Base-by-base conservation (phyloP, 805 yeast species). In the Ogataea henricii region DNA sequence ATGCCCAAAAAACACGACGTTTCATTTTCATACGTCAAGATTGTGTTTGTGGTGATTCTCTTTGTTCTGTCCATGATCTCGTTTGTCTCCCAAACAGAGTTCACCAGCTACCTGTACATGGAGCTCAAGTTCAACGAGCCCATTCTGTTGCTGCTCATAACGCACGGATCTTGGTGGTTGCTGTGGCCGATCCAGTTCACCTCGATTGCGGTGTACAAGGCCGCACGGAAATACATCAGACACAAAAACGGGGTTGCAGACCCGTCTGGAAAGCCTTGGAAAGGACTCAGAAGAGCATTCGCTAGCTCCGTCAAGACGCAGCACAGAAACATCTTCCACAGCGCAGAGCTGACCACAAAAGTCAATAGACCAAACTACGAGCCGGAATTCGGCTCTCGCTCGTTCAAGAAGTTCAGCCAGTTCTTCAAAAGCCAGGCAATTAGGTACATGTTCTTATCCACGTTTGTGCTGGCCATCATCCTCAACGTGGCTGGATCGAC, bases 11-110 rank as follows among this genome's bases (percentile, higher is more conserved):
- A 38, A 23, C 53, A 49, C 40, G 45, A 49, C 29, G 45, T 47
- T 23, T 46, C 56, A 9, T 64, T 62, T 33, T 67, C 71, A 1
- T 62, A 64, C 48, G 56, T 65, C 32, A 73, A 70, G 47, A 59
- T 79, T n/a, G 49, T 69, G 4, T 72, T 77, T 53, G 80, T 83
- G 4, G 66, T 69, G 3, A 53, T 67, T 1, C 71, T 85, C 1
- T 74, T 83, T 35, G 12, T 72, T 1, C 48, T 79, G 1, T 77
- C 85, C 0, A 54, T 83, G 49, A 58, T 78, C 6, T 59, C 90
- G 3, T 89, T 89, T 66, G 90, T 89, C 4, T 59, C 76, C 13
- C 96, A 89, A 62, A 89, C 96, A 0, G 96, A 89, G 62, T 71
- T 83, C 50, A 87, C 95, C 1, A 77, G 89, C 6, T 82, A 82